Percentiles rank a stretch among this genome's conserved stretches.
phyloP scores from a whole-genome alignment of 23 red algal genomes.

The Cyanidium caldarium region DNA sequence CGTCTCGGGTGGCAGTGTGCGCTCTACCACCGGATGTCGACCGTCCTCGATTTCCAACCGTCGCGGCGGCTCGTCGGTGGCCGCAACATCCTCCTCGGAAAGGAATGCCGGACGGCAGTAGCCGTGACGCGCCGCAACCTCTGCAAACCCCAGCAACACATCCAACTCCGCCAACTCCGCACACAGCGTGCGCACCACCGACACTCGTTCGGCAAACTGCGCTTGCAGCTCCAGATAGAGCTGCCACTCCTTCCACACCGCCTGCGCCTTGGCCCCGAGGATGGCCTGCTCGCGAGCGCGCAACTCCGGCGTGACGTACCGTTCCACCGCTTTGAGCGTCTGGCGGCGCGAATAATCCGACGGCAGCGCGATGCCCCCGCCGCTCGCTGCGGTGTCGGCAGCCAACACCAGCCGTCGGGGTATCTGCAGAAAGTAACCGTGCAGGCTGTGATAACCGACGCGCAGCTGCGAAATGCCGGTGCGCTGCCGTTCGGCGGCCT shows the following conservation, averaged over 20 bases:
- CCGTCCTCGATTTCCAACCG: neutral
- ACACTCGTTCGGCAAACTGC: constrained; percentile 15
- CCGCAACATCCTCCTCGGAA: constrained; percentile 17
- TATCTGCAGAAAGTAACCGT: constrained; percentile 12
- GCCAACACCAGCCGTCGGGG: neutral
- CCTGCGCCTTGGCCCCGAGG: constrained; percentile 17
- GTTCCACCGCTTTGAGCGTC: constrained; percentile 22
- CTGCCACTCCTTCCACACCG: constrained; percentile 25
- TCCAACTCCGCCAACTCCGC: constrained; percentile 51
- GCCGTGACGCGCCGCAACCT: constrained; percentile 28
- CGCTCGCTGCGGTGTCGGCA: neutral
- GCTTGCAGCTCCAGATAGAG: constrained; percentile 28
- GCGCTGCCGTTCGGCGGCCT: constrained; percentile 30
- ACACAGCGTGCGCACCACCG: constrained; percentile 14
- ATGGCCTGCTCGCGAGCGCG: constrained; percentile 10
- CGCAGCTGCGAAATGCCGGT: constrained; percentile 25
- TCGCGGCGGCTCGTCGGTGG: neutral
- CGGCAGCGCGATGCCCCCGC: neutral
- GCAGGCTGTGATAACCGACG: constrained; percentile 26
- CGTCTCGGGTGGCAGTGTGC: constrained; percentile 30
- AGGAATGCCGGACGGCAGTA: constrained; percentile 55
- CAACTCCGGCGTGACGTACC: constrained; percentile 39
- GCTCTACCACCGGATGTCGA: constrained; percentile 79
- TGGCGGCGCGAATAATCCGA: constrained; percentile 6
- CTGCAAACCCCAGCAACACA: constrained; percentile 66